Evolutionary conservation across 768 basidiomycete genomes (phyloP).

Genomic region (Podaxis sp.): DNA sequence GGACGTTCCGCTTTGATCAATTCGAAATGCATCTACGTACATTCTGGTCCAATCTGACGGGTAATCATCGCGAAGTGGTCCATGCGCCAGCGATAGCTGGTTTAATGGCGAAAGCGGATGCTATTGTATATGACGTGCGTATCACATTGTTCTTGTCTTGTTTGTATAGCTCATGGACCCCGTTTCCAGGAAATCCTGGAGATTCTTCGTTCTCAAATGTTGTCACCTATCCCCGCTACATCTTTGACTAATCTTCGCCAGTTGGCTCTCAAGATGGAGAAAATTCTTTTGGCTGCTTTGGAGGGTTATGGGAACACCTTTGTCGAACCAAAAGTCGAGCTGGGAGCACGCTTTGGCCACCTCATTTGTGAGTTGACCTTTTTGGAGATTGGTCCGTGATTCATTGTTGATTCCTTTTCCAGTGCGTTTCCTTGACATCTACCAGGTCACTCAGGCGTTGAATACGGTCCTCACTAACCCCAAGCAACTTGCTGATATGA

Average conservation of each 20-base stretch:
- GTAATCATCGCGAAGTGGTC: conserved; percentile 80
- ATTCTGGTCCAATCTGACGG: conserved; percentile 77
- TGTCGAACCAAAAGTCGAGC: conserved; percentile 86
- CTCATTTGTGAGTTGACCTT: conserved; percentile 65
- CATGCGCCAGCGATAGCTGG: conserved; percentile 87
- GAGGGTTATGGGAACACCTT: conserved; percentile 85
- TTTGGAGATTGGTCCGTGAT: conserved; percentile 12
- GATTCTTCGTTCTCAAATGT: conserved; percentile 78
- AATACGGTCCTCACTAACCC: conserved; percentile 85
- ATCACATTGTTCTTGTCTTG: conserved; percentile 1
- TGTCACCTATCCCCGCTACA: conserved; percentile 65
- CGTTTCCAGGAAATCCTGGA: conserved; percentile 76
- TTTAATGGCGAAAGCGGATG: conserved; percentile 86
- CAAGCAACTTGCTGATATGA: conserved; percentile 83
- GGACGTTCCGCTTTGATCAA: conserved; percentile 80
- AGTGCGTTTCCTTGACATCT: conserved; percentile 92
- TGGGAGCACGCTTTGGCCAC: conserved; percentile 88
- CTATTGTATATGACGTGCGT: conserved; percentile 86
- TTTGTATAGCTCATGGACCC: conserved; percentile 14
- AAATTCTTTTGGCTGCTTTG: conserved; percentile 75
- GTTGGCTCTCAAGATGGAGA: conserved; percentile 89
- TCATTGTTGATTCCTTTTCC: conserved; percentile 13
- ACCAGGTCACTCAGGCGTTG: conserved; percentile 86
- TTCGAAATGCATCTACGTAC: conserved; percentile 83
- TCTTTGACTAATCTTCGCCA: conserved; percentile 71